Evolutionary conservation across 768 basidiomycete species (phyloP).

Genomic region (Russula vinacea): DNA sequence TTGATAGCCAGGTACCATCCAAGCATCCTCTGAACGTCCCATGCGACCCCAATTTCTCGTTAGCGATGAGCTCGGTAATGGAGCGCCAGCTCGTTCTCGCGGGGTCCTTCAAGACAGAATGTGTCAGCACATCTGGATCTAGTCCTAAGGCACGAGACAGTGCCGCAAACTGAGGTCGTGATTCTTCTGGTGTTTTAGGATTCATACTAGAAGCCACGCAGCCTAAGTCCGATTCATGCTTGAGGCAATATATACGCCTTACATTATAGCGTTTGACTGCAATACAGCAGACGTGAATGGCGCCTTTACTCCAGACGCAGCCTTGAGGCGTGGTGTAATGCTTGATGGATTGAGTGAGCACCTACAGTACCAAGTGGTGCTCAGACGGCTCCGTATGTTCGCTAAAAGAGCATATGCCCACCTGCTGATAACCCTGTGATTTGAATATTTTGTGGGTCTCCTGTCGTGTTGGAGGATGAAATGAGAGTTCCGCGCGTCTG

Average conservation of each 20-base stretch:
- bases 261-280: constrained; percentile 76
- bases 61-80: constrained; percentile 59
- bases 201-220: constrained; percentile 38
- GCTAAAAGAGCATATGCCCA: constrained; percentile 27
- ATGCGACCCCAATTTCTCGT: constrained; percentile 49
- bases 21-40: constrained; percentile 70
- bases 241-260: constrained; percentile 29
- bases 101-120: constrained; percentile 48
- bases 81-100: constrained; percentile 45
- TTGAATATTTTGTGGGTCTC: constrained; percentile 58
- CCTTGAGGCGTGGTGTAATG: constrained; percentile 65
- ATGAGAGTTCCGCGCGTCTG: background rate
- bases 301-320: constrained; percentile 50
- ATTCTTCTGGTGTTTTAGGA: constrained; percentile 58
- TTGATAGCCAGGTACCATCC: constrained; percentile 56
- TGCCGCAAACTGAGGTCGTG: constrained; percentile 60
- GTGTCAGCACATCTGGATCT: constrained; percentile 50
- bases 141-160: constrained; percentile 56
- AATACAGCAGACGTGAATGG: constrained; percentile 66
- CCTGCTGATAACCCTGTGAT: constrained; percentile 73
- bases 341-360: constrained; percentile 71
- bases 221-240: background rate
- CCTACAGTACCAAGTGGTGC: constrained; percentile 39
- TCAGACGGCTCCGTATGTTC: background rate
- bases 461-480: constrained; percentile 36